Percentiles rank a stretch among this genome's conserved stretches.
These are phyloP conservation scores for Thuidium tamariscinum DNA, from an alignment of 225 moss, liverwort and hornwort species.

Conservation along the genomic window DNA sequence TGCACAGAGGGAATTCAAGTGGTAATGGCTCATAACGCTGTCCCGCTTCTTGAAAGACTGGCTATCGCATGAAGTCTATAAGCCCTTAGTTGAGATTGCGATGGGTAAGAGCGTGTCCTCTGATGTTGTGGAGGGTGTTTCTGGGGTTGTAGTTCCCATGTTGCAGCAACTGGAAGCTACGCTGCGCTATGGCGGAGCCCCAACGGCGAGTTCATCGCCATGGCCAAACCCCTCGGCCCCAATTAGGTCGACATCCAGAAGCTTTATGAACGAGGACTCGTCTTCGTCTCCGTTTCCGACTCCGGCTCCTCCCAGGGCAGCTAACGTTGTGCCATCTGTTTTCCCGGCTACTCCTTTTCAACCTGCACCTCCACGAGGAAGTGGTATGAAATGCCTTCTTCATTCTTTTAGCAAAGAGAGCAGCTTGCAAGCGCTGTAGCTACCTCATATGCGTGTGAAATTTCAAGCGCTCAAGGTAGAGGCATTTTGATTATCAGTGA, in stretches of 20 bases:
- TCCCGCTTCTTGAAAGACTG: neutral
- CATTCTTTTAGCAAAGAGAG: neutral
- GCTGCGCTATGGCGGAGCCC: constrained; percentile 23
- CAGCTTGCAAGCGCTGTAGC: neutral
- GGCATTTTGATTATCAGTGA: neutral
- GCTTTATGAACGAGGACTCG: neutral
- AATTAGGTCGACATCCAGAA: neutral
- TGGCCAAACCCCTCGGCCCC: constrained; percentile 28
- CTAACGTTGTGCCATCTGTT: neutral
- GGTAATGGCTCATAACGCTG: neutral
- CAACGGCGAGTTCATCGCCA: neutral
- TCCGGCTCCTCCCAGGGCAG: neutral
- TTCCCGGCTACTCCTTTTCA: neutral
- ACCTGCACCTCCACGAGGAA: neutral
- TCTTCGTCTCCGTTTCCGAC: neutral
- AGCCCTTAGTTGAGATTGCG: neutral
- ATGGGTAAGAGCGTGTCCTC: neutral
- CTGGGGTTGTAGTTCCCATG: constrained; percentile 53
- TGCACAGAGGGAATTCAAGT: neutral
- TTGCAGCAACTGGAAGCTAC: constrained; percentile 61
- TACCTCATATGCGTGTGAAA: neutral
- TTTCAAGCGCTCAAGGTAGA: neutral
- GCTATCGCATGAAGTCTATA: neutral
- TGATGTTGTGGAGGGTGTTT: neutral
- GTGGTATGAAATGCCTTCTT: neutral